phyloP scores from a whole-genome alignment of 2,329 filamentous ascomycete genomes.

The Aquanectria penicillioides region DNA sequence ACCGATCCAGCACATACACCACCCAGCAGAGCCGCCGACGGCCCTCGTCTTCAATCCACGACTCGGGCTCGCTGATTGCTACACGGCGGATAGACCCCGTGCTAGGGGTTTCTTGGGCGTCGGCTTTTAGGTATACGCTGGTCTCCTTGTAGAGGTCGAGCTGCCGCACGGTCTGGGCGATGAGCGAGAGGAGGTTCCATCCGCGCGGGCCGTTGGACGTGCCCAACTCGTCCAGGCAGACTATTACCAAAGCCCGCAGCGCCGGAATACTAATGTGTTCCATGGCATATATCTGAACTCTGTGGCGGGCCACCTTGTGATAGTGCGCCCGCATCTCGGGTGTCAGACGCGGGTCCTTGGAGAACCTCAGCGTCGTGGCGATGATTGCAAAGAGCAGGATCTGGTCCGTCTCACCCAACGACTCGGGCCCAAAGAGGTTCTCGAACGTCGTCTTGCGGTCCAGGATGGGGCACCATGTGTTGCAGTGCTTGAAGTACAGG shows the following conservation, averaged over 20 bases:
- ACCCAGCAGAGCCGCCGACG: conserved; percentile 55
- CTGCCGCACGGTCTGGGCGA: conserved; percentile 52
- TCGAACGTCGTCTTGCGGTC: conserved; percentile 55
- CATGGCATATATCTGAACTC: conserved; percentile 54
- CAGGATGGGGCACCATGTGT: conserved; percentile 65
- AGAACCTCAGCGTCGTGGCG: conserved; percentile 54
- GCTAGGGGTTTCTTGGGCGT: conserved; percentile 44
- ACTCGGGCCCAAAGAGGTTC: conserved; percentile 53
- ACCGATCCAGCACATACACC: conserved; percentile 56
- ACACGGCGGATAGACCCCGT: conserved; percentile 50
- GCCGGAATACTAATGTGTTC: conserved; percentile 53
- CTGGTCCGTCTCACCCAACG: conserved; percentile 50
- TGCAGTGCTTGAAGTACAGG: conserved; percentile 72
- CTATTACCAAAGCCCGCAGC: conserved; percentile 52
- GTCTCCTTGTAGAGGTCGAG: conserved; percentile 53
- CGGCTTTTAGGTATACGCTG: conserved; percentile 48
- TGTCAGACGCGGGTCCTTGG: conserved; percentile 51
- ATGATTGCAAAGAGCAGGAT: conserved; percentile 57
- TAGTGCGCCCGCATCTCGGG: conserved; percentile 51
- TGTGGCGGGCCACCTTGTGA: conserved; percentile 50
- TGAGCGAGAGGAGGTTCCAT: conserved; percentile 53
- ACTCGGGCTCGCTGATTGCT: conserved; percentile 48
- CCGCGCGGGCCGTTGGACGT: conserved; percentile 55
- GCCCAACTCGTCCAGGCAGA: conserved; percentile 53
- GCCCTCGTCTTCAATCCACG: conserved; percentile 58